Percentiles rank a stretch among this genome's conserved stretches.
Evolutionary conservation across 306 rosid species (phyloP).

Genomic region (Citrullus colocynthis): DNA sequence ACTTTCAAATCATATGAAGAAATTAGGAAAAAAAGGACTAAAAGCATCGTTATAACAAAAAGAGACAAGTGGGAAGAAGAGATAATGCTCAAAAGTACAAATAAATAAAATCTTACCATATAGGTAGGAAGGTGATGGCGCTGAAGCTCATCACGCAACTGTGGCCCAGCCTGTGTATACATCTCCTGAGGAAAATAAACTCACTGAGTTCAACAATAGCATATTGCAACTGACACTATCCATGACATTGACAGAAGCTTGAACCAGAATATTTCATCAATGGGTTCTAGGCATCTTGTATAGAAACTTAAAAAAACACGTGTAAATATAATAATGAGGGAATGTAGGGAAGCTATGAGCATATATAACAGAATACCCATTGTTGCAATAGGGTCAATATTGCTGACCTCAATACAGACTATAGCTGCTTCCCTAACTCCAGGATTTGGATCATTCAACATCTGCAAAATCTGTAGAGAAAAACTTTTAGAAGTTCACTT

Average conservation of each 20-base stretch:
- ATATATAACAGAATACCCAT: neutral
- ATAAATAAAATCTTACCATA: constrained; percentile 36
- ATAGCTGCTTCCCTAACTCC: constrained; percentile 92
- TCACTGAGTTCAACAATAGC: neutral
- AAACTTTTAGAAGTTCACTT: constrained; percentile 5
- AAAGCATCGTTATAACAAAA: neutral
- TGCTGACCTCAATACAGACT: constrained; percentile 76
- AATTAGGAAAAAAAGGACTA: neutral
- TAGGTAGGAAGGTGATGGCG: constrained; percentile 78
- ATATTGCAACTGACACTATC: neutral
- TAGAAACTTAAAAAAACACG: neutral
- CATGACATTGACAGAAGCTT: neutral
- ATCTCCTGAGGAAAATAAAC: constrained; percentile 53
- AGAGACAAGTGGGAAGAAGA: neutral
- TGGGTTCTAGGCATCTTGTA: neutral
- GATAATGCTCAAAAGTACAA: neutral
- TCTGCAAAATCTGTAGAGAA: constrained; percentile 66
- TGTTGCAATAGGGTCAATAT: neutral
- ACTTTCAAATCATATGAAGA: neutral
- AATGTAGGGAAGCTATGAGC: neutral
- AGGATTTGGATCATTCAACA: constrained; percentile 76
- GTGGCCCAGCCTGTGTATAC: constrained; percentile 91
- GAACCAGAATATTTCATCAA: neutral
- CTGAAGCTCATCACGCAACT: constrained; percentile 89
- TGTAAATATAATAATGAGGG: neutral